Conservation (phyloP, 768 basidiomycete species). For the Hebeloma cylindrosporum region DNA sequence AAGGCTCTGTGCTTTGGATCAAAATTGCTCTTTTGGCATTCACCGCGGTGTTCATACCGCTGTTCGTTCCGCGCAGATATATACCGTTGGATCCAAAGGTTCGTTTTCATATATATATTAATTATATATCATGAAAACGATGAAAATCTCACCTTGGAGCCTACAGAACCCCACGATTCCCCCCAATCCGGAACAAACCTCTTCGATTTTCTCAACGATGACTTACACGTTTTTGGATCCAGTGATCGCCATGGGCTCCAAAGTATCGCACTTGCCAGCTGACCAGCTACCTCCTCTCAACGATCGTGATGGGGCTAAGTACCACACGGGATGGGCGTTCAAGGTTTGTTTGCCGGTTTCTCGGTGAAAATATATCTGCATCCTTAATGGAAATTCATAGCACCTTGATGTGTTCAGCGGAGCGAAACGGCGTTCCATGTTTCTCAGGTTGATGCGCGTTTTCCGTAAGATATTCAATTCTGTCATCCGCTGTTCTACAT, state of each 20-base stretch:
- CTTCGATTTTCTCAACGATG: constrained; percentile 43
- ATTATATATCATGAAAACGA: neutral
- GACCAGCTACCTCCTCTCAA: constrained; percentile 63
- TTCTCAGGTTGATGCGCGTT: constrained; percentile 44
- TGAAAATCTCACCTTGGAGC: too few species aligned
- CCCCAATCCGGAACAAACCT: constrained; percentile 49
- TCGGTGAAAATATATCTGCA: neutral
- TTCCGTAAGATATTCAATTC: constrained; percentile 24
- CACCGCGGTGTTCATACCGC: constrained; percentile 48
- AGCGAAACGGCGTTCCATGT: constrained; percentile 32
- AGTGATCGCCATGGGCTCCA: constrained; percentile 43
- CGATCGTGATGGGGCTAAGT: constrained; percentile 46
- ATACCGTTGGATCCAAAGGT: constrained; percentile 49
- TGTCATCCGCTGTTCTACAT: neutral
- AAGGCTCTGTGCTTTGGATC: constrained; percentile 50
- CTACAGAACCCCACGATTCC: constrained; percentile 31
- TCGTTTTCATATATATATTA: constrained; percentile 14
- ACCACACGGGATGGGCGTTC: constrained; percentile 25
- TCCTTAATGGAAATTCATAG: constrained; percentile 15
- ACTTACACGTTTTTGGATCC: constrained; percentile 57
- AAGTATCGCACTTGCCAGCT: constrained; percentile 43
- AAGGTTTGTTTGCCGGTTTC: constrained; percentile 19
- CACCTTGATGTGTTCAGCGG: constrained; percentile 41
- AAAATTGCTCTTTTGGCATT: constrained; percentile 44
- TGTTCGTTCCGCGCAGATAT: constrained; percentile 52